A percentile compares a stretch with the other conserved stretches of the same genome.
These are phyloP conservation scores for Peronospora destructor DNA, from an alignment of 352 stramenopile species.

Conservation along the genomic window DNA sequence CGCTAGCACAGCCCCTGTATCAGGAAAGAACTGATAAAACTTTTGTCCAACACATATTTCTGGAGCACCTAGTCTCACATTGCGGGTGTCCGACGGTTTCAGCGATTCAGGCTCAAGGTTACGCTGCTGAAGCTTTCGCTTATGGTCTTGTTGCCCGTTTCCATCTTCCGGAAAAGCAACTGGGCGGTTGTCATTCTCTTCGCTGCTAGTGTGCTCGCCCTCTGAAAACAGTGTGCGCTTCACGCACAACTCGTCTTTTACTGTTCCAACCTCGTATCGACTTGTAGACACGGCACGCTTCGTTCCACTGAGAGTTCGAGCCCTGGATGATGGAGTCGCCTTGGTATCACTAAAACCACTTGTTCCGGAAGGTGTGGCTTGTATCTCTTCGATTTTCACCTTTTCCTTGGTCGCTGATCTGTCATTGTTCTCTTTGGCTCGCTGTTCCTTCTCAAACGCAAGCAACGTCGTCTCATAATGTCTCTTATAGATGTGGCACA, in stretches of 20 bases:
- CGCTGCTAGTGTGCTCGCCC: conserved; percentile 42
- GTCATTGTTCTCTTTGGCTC: conserved; percentile 4
- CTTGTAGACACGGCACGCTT: conserved; percentile 16
- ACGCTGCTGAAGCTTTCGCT: conserved; percentile 1
- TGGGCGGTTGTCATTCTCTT: conserved; percentile 43
- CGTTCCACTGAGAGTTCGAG: conserved; percentile 41
- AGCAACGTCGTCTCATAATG: conserved; percentile 53
- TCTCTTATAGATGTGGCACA: conserved; percentile 43
- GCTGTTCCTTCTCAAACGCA: conserved; percentile 46
- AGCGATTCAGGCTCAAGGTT: conserved; percentile 44
- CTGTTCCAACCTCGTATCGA: conserved; percentile 14
- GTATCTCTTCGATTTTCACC: conserved; percentile 10
- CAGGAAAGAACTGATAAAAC: conserved; percentile 71
- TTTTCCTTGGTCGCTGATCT: conserved; percentile 11
- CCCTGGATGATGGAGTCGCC: conserved; percentile 42
- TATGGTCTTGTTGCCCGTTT: conserved; percentile 4
- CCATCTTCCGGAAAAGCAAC: conserved; percentile 2
- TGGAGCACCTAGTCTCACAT: conserved; percentile 38
- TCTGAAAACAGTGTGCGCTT: conserved; percentile 68
- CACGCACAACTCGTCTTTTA: conserved; percentile 22
- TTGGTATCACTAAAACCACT: conserved; percentile 13
- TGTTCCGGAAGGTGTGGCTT: conserved; percentile 11
- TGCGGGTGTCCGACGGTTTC: conserved; percentile 46
- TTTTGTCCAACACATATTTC: conserved; percentile 55
- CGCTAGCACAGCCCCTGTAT: conserved; percentile 44